Percentiles rank a stretch among this genome's conserved stretches.
Conservation (phyloP, 805 yeast genomes). For the Allodekkera sacchari region DNA sequence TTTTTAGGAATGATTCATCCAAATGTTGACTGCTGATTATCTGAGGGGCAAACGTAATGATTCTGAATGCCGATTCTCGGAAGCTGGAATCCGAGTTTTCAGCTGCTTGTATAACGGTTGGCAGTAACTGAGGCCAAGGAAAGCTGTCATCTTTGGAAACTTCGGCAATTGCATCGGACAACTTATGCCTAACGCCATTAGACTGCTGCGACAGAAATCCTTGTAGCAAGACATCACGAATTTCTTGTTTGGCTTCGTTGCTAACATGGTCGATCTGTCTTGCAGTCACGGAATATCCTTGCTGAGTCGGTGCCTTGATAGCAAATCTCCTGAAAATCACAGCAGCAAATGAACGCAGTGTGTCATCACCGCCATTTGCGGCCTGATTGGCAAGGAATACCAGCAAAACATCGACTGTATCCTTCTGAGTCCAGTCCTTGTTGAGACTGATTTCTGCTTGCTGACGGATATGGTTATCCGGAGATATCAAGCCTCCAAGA, state of each 20-base stretch:
- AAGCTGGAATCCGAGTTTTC: constrained; percentile 46
- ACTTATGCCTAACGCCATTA: constrained; percentile 78
- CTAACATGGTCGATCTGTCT: constrained; percentile 69
- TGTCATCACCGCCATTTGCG: constrained; percentile 48
- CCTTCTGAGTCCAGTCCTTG: constrained; percentile 64
- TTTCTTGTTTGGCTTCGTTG: constrained; percentile 48
- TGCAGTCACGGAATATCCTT: constrained; percentile 54
- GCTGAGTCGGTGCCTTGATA: constrained; percentile 63
- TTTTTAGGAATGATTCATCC: constrained; percentile 44
- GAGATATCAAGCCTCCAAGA: constrained; percentile 62
- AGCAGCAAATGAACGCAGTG: constrained; percentile 66
- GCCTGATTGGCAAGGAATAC: constrained; percentile 79
- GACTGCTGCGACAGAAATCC: constrained; percentile 68
- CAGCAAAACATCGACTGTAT: constrained; percentile 61
- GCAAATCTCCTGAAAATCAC: constrained; percentile 86
- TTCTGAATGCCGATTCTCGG: constrained; percentile 87
- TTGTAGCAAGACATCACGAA: constrained; percentile 56
- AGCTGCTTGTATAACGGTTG: constrained; percentile 60
- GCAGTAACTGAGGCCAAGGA: constrained; percentile 74
- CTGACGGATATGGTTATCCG: constrained; percentile 68
- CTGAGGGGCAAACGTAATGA: constrained; percentile 77
- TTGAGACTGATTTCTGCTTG: constrained; percentile 68
- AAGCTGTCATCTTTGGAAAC: constrained; percentile 62
- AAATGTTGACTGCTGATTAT: constrained; percentile 41
- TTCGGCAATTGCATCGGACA: constrained; percentile 92